A percentile compares a stretch with the other conserved stretches of the same genome.
These are phyloP conservation scores for Candida broadrunensis DNA, from an alignment of 805 yeast species.

Conservation along the genomic window DNA sequence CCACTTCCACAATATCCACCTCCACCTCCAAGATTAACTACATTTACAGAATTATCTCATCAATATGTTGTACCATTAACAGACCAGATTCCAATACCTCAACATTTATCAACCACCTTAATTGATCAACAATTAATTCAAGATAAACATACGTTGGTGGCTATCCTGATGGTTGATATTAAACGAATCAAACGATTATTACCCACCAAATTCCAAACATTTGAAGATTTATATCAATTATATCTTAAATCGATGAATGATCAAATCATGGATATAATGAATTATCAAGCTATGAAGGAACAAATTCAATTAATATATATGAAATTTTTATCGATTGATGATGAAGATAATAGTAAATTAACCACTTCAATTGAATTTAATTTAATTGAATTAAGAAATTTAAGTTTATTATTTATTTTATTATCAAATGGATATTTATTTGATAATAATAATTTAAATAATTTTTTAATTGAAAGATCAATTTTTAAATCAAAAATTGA, in stretches of 20 bases:
- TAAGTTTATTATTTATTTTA: constrained; percentile 16
- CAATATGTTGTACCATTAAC: neutral
- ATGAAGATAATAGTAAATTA: constrained; percentile 7
- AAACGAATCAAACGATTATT: constrained; percentile 8
- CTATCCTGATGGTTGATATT: constrained; percentile 8
- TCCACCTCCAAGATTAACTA: neutral
- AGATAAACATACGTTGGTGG: constrained; percentile 4
- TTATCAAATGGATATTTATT: constrained; percentile 18
- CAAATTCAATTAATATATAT: constrained; percentile 5
- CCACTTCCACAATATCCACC: neutral
- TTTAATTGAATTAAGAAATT: constrained; percentile 11
- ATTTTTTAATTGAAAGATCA: constrained; percentile 4
- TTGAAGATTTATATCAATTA: constrained; percentile 3
- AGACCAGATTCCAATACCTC: neutral
- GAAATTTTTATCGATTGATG: constrained; percentile 5
- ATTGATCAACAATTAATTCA: constrained; percentile 2
- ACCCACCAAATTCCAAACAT: constrained; percentile 4
- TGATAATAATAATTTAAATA: neutral
- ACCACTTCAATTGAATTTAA: constrained; percentile 5
- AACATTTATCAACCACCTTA: neutral
- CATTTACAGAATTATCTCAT: neutral
- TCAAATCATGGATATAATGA: constrained; percentile 4
- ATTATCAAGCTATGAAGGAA: constrained; percentile 3
- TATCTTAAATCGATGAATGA: constrained; percentile 4
- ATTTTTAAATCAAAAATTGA: constrained; percentile 11